Base-by-base conservation (phyloP, 352 stramenopile species). In the Vaucheria bursata region DNA sequence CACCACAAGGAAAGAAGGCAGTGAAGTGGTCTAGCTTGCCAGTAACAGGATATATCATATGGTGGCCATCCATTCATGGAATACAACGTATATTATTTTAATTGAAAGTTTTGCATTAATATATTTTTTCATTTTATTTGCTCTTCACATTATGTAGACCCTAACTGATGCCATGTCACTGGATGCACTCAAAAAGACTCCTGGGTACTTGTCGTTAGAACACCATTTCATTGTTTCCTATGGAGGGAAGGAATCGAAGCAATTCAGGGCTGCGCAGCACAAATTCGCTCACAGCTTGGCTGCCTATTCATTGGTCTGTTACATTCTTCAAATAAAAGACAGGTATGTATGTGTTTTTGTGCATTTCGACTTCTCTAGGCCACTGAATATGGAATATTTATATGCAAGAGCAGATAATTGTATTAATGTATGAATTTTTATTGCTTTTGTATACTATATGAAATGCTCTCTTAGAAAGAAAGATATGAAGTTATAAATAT, bases 281-380 rank as follows among this genome's bases (percentile, higher is more conserved):
- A 98, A 98, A 82, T 99, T 98, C 77, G 94, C 98, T 68, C 88
- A 93, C 74, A 97, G 91, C 36, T 91, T 99, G 85, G 96, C 94
- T 5, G 97, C 90, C 2, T 99, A 99, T 87, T 98, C 93, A 50
- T 87, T 99, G 12, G 94, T 98, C 40, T 94, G 87, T 53, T 99
- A 99, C 82, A 90, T 99, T 35, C 85, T 99, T 35, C 94, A 98
- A 81, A 92, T 99, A 81, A 99, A 99, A 84, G 97, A 99, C 87
- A 79, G 38, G 74, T 79, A 34, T 36, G 74, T 38, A n/a, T 34
- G 7, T 7, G 64, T 34, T 65, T 29, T 34, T 12, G 64, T 34
- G 8, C 29, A 7, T 12, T 38, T n/a, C 18, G 45, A 18, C 18
- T 18, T 18, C 45, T 18, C 18, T 18, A 18, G 45, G 18, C 18